Evolutionary conservation across 495 filamentous ascomycete species (phyloP).

Genomic region (Cryomyces minteri): DNA sequence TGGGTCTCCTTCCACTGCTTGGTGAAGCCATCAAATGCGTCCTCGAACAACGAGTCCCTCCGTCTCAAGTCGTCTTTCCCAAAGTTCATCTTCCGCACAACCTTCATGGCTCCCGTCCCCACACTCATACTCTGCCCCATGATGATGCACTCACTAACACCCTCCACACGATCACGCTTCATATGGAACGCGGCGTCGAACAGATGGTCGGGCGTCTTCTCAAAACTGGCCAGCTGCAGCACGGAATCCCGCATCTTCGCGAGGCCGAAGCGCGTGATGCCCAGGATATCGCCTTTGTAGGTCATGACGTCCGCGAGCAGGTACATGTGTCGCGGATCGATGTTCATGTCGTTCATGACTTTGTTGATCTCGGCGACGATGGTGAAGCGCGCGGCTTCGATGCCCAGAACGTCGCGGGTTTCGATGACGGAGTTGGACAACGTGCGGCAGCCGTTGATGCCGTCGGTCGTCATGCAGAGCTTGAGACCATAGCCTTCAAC

Average conservation of each 20-base stretch:
- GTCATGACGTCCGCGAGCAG: conserved; percentile 98
- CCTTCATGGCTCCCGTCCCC: conserved; percentile 82
- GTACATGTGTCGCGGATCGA: conserved; percentile 97
- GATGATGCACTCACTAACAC: conserved; percentile 94
- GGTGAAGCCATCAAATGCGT: conserved; percentile 10
- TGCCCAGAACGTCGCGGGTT: conserved; percentile 78
- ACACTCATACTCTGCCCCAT: conserved; percentile 87
- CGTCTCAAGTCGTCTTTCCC: conserved; percentile 39
- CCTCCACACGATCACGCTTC: conserved; percentile 76
- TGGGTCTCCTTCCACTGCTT: too few relatives aligned
- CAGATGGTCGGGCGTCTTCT: conserved; percentile 95
- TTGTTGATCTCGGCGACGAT: conserved; percentile 62
- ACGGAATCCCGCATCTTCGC: conserved; percentile 95
- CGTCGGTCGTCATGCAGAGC: conserved; percentile 79
- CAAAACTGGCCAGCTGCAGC: conserved; percentile 87
- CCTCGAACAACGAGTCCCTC: conserved; percentile 60
- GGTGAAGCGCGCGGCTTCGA: conserved; percentile 77
- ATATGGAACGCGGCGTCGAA: conserved; percentile 87
- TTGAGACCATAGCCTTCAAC: conserved; percentile 90
- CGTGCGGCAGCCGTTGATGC: conserved; percentile 56
- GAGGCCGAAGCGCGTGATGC: conserved; percentile 90
- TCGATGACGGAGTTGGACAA: conserved; percentile 84
- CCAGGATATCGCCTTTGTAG: conserved; percentile 93
- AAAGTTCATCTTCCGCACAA: conserved; percentile 58
- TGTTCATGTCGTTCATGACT: conserved; percentile 79